Conservation (phyloP, 2,329 filamentous ascomycete genomes). For the Aspergillus eucalypticola region DNA sequence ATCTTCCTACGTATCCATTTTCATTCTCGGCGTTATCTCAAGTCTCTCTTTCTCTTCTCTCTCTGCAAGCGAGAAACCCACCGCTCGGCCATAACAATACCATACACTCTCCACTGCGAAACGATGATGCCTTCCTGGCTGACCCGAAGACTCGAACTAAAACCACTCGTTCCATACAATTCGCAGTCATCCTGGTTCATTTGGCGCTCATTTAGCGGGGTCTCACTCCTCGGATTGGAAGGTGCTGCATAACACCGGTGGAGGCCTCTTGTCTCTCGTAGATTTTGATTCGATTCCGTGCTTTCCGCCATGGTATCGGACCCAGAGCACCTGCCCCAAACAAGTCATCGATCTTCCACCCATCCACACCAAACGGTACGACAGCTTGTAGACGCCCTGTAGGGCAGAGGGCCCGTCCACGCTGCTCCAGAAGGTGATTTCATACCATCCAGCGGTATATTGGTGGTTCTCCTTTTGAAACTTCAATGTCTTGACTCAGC, state of each 20-base stretch:
- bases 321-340: background rate
- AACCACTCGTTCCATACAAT: background rate
- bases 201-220: background rate
- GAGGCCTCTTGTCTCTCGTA: background rate
- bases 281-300: background rate
- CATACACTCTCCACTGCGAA: conserved; percentile 13
- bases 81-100: conserved; percentile 2
- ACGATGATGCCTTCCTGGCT: conserved; percentile 13
- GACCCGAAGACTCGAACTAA: conserved; percentile 2
- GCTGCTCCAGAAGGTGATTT: background rate
- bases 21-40: background rate
- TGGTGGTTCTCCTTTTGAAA: too few species aligned
- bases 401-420: conserved; percentile 2
- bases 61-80: background rate
- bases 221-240: background rate
- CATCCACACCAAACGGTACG: background rate
- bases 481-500: too few species aligned
- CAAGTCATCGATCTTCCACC: background rate
- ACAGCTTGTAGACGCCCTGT: background rate
- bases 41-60: background rate
- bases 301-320: background rate
- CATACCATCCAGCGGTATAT: too few species aligned
- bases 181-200: background rate
- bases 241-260: background rate
- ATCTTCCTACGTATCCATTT: background rate